A percentile compares a stretch with the other conserved stretches of the same genome.
Evolutionary conservation across 352 stramenopile species (phyloP).

Genomic region (Elongisporangium prolatum): DNA sequence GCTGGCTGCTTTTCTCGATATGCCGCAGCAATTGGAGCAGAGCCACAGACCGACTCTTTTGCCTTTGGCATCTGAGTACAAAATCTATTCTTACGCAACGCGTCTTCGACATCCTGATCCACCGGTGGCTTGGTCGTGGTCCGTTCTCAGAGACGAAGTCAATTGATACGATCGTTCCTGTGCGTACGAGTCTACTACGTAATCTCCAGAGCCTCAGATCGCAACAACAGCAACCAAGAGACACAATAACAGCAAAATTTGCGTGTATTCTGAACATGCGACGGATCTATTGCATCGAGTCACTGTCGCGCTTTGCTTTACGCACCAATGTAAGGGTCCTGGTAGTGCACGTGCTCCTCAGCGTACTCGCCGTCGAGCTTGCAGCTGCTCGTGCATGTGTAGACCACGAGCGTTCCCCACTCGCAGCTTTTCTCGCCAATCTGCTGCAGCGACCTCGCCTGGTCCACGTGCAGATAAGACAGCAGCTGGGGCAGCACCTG

Average conservation of each 20-base stretch:
- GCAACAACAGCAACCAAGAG: no score
- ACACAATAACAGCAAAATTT: neutral
- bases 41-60: neutral
- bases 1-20: neutral
- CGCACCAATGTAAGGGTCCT: conserved; percentile 55
- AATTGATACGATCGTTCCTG: no score
- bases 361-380: conserved; percentile 35
- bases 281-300: neutral
- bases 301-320: conserved; percentile 6
- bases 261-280: neutral
- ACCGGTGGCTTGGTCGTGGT: neutral
- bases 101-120: neutral
- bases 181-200: no score
- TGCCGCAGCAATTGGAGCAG: neutral
- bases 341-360: conserved; percentile 77
- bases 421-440: conserved; percentile 72
- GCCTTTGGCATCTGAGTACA: neutral
- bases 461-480: conserved; percentile 87
- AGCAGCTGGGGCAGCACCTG: conserved; percentile 94
- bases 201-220: no score
- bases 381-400: conserved; percentile 91
- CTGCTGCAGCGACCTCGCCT: conserved; percentile 44
- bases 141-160: neutral
- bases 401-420: conserved; percentile 91
- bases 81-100: neutral